phyloP scores from a whole-genome alignment of 2,329 filamentous ascomycete genomes.

The Arthrobotrys sinensis region DNA sequence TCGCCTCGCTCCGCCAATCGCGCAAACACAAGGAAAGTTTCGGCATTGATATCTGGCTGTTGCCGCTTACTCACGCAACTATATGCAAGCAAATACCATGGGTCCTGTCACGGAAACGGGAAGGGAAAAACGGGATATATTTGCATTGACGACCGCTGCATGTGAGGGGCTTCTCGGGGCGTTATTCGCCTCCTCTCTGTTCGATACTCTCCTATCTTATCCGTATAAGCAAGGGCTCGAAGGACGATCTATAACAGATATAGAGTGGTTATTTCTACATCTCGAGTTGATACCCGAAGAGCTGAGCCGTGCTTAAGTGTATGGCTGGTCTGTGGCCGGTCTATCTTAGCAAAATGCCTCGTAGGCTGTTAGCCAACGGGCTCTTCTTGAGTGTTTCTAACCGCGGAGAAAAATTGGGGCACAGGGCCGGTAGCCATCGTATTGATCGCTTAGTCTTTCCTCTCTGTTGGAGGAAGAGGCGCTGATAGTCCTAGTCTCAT shows the following conservation, averaged over 20 bases:
- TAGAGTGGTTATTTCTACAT: not conserved
- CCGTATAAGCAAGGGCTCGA: not conserved
- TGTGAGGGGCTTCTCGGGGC: constrained; percentile 15
- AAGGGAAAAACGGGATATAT: constrained; percentile 35
- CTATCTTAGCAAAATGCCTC: not conserved
- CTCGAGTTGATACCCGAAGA: not conserved
- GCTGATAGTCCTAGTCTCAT: not conserved
- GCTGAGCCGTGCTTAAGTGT: not conserved
- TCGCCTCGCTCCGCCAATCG: constrained; percentile 18
- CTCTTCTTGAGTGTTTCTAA: constrained; percentile 2
- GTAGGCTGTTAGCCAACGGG: constrained; percentile 6
- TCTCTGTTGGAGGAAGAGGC: not conserved
- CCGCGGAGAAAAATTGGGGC: not conserved
- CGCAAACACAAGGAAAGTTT: not conserved
- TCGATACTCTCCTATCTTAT: not conserved
- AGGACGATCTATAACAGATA: not conserved
- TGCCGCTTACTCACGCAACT: constrained; percentile 10
- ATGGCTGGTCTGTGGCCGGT: not conserved
- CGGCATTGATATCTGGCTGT: not conserved
- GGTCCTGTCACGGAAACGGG: constrained; percentile 52
- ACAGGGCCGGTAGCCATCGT: not conserved
- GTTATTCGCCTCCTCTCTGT: not conserved
- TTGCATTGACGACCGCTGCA: constrained; percentile 47
- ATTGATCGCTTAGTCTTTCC: constrained; percentile 10
- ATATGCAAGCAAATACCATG: constrained; percentile 32